These are phyloP conservation scores for Podila clonocystis DNA, from an alignment of 192 early-diverging fungal species.

Conservation along the genomic window DNA sequence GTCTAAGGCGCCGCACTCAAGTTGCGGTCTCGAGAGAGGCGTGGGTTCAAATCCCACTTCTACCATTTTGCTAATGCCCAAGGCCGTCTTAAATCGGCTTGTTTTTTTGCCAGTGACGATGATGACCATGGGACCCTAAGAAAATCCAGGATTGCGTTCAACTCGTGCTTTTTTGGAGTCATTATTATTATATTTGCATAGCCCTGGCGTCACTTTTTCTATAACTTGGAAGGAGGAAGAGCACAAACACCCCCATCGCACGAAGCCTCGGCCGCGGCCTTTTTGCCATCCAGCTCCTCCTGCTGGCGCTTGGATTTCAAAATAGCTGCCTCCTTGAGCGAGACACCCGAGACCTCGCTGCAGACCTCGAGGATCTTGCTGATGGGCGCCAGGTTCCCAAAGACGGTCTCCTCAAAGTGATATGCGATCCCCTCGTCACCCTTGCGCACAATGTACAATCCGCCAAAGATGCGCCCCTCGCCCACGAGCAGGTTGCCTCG, in stretches of 20 bases:
- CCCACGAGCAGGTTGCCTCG: slow-evolving; percentile 50
- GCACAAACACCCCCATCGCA: slow-evolving; percentile 31
- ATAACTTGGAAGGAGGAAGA: slow-evolving; percentile 22
- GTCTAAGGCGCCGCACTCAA: slow-evolving; percentile 86
- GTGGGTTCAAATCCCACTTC: slow-evolving; percentile 76
- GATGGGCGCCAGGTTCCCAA: slow-evolving; percentile 54
- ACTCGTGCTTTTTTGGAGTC: no score
- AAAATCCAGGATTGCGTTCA: neutral
- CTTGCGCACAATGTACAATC: slow-evolving; percentile 47
- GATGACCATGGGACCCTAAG: no score
- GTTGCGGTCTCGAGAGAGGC: slow-evolving; percentile 85
- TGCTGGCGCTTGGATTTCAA: slow-evolving; percentile 16
- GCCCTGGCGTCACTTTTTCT: neutral
- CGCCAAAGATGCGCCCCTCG: slow-evolving; percentile 58
- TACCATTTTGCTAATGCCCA: slow-evolving; percentile 39
- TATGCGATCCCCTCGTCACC: slow-evolving; percentile 45
- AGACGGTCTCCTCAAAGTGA: slow-evolving; percentile 50
- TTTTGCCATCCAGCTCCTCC: slow-evolving; percentile 12
- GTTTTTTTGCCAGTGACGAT: neutral
- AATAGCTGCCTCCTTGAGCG: slow-evolving; percentile 13
- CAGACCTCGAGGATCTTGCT: slow-evolving; percentile 54
- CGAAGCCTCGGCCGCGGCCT: slow-evolving; percentile 13
- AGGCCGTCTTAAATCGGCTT: neutral
- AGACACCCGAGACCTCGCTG: slow-evolving; percentile 33
- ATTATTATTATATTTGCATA: neutral